Evolutionary conservation across 108 stramenopile species (phyloP), one percentile per base, ranked within the genome.

Genomic region (Cyclotella atomus): DNA sequence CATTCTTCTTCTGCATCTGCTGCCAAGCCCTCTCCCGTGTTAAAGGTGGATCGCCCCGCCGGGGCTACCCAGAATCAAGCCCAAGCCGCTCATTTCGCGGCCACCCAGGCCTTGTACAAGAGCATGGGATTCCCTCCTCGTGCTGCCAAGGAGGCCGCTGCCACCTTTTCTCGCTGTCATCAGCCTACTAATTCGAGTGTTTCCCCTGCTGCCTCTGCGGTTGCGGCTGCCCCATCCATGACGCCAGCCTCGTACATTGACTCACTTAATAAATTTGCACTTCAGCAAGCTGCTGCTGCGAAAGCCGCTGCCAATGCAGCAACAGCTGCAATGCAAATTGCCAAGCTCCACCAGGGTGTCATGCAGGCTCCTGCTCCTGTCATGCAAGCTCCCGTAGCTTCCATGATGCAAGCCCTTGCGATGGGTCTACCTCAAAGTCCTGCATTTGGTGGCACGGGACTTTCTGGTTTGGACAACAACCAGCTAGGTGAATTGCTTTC

Each of bases 211-310:
- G n/a, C n/a, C n/a, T n/a, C n/a, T n/a, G n/a, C n/a, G n/a, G n/a
- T n/a, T n/a, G n/a, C n/a, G n/a, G n/a, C n/a, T n/a, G n/a, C n/a
- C n/a, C 53, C 38, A 47, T 27, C 21, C 2, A 62, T 19, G 16
- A n/a, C 36, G 12, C 45, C 20, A 12, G 45, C 27, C 14, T 45
- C 61, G 16, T 72, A 72, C 60, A 52, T 76, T 62, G 75, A 76
- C 30, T 67, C 67, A 14, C 41, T 76, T 46, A 76, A 76, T 47
- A 32, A 32, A 43, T 76, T 63, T 45, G 74, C 74, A 16, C 66
- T 75, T 65, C 57, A 67, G 44, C 74, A 75, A 57, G 74, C 74
- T 8, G 75, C 57, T 15, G 70, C 70, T 1, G 70, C 70, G 28
- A 71, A 71, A 35, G 70, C 70, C 30, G 70, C 70, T 19, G 70